Evolutionary conservation across 176 grass and related monocot genomes (phyloP).

Genomic region (Tillandsia fasciculata): DNA sequence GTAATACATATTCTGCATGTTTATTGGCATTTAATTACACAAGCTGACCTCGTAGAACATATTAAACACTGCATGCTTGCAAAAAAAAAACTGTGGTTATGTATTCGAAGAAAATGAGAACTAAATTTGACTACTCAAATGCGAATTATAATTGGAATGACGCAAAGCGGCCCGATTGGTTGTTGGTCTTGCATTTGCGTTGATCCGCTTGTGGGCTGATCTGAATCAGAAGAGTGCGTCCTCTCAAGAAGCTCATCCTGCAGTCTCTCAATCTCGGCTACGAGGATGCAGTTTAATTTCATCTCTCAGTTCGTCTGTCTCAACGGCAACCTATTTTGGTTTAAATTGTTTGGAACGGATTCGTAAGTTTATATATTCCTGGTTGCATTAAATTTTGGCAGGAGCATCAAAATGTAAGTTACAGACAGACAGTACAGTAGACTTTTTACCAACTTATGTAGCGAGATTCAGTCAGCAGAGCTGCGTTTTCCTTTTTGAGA

Average conservation of each 20-base stretch:
- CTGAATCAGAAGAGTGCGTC: slow-evolving; percentile 5
- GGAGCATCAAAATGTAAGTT: not conserved
- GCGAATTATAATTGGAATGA: not conserved
- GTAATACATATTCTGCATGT: no score
- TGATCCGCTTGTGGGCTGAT: not conserved
- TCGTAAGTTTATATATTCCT: not conserved
- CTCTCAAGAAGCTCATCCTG: slow-evolving; percentile 6
- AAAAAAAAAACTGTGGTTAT: no score
- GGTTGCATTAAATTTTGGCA: not conserved
- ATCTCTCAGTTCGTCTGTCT: slow-evolving; percentile 22
- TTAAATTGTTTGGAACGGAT: not conserved
- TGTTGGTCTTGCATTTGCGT: slow-evolving; percentile 8
- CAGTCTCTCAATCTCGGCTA: slow-evolving; percentile 9
- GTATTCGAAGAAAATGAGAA: no score
- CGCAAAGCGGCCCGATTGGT: not conserved
- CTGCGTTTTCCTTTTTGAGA: slow-evolving; percentile 18
- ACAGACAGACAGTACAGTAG: not conserved
- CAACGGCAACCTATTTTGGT: slow-evolving; percentile 7
- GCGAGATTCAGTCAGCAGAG: slow-evolving; percentile 17
- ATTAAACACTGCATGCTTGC: no score
- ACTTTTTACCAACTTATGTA: slow-evolving; percentile 15
- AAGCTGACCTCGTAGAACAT: no score
- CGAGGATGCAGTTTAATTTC: slow-evolving; percentile 5
- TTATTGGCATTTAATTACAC: no score
- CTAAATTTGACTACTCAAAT: no score